Base-by-base conservation (phyloP, 1,284 basidiomycete species). In the Melampsora occidentalis region DNA sequence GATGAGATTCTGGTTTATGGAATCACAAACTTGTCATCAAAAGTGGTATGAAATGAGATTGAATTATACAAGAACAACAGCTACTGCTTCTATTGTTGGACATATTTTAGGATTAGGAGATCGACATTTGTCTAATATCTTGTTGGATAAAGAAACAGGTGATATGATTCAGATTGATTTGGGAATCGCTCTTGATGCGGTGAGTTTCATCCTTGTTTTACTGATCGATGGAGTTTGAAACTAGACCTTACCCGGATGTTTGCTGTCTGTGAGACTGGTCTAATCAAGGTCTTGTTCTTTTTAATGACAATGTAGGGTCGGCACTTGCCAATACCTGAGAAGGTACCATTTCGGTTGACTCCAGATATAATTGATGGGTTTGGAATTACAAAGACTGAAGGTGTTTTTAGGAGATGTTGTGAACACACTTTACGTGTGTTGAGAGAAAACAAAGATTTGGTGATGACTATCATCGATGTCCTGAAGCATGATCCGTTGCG, bases 401-500 rank as follows among this genome's bases (percentile, higher is more conserved):
- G 96, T 0, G 94, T 97, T 5, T 99, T 97, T 86, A 89, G 96
- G 78, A 89, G 93, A 39, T 98, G 95, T 82, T 90, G 93, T 3
- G 93, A 98, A 84, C 93, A 98, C 83, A 97, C 94, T 0, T 84
- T 99, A 18, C 89, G 94, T 18, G 94, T 98, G 10, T 85, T 98
- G 62, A 88, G 95, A 9, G 90, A 91, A 66, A 89, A 90, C 9
- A 91, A 92, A 0, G 90, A 90, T 73, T 88, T 96, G 61, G 90
- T 99, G 81, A 88, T 96, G 86, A 98, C 95, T 1, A 91, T 99
- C 0, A 87, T 99, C 49, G 95, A 97, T 81, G 96, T 98, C 14
- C 97, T 98, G 88, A 94, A 93, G 83, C 89, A 97, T 81, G 96
- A 99, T 83, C 96, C 97, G 0, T 86, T 99, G 16, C 92, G 97